Percentiles rank a stretch among this genome's conserved stretches.
phyloP scores from a whole-genome alignment of 257 asterid species.

The Rauvolfia tetraphylla region DNA sequence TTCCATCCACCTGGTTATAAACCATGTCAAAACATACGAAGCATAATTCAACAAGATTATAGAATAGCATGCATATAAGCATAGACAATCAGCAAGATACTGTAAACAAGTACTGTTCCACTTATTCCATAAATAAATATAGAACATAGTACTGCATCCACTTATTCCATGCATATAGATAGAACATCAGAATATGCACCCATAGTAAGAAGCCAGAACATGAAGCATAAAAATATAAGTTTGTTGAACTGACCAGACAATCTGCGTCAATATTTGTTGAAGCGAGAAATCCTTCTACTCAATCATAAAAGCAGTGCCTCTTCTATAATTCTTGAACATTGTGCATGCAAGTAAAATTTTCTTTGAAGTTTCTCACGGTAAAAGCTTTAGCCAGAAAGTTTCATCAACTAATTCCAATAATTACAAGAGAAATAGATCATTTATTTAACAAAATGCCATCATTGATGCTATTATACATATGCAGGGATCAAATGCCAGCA shows the following conservation, averaged over 20 bases:
- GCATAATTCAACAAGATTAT: neutral
- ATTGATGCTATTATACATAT: neutral
- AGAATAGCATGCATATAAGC: neutral
- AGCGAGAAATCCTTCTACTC: neutral
- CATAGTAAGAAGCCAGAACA: neutral
- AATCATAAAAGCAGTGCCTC: neutral
- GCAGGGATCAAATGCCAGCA: neutral
- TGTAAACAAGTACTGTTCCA: neutral
- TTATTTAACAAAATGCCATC: neutral
- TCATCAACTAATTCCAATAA: neutral
- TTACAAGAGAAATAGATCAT: neutral
- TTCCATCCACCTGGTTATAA: constrained; percentile 70
- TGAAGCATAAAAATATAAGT: neutral
- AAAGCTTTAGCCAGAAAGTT: neutral
- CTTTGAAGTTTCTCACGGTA: neutral
- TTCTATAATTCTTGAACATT: neutral
- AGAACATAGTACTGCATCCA: neutral
- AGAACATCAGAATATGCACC: neutral
- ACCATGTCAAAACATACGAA: constrained; percentile 18
- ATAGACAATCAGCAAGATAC: neutral
- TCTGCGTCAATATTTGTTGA: neutral
- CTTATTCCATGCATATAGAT: neutral
- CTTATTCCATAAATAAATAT: neutral
- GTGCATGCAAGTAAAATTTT: neutral
- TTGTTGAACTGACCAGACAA: neutral